These are phyloP conservation scores for Tuber melanosporum DNA, from an alignment of 495 filamentous ascomycete genomes.

Conservation along the genomic window DNA sequence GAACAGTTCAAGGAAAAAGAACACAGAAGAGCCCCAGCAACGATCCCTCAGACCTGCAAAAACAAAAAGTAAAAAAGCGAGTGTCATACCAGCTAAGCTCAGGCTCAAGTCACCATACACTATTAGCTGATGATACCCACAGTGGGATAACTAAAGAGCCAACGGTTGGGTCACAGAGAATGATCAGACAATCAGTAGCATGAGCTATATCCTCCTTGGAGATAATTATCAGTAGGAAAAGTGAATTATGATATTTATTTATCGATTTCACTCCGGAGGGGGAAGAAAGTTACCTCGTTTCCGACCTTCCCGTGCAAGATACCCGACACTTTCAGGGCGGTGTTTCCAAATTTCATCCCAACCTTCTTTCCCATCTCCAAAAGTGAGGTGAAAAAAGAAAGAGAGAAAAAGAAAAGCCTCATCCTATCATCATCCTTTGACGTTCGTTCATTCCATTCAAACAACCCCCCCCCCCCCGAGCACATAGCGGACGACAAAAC, in stretches of 20 bases:
- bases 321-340: background rate
- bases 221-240: background rate
- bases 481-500: background rate
- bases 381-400: background rate
- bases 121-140: background rate
- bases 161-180: background rate
- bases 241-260: background rate
- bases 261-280: background rate
- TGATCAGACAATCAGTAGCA: background rate
- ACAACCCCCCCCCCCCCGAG: background rate
- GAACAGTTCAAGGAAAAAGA: constrained; percentile 6
- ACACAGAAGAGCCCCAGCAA: constrained; percentile 6
- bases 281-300: background rate
- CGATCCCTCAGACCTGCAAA: background rate
- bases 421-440: background rate
- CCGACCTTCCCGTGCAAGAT: background rate
- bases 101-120: background rate
- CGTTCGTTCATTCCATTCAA: background rate
- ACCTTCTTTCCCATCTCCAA: background rate
- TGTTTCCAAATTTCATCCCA: background rate
- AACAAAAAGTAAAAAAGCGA: background rate
- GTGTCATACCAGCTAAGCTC: background rate
- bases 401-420: background rate
- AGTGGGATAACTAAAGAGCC: background rate
- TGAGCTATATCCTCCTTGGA: background rate